A percentile compares a stretch with the other conserved stretches of the same genome.
Evolutionary conservation across 2,329 filamentous ascomycete species (phyloP).

Genomic region (Talaromyces islandicus): DNA sequence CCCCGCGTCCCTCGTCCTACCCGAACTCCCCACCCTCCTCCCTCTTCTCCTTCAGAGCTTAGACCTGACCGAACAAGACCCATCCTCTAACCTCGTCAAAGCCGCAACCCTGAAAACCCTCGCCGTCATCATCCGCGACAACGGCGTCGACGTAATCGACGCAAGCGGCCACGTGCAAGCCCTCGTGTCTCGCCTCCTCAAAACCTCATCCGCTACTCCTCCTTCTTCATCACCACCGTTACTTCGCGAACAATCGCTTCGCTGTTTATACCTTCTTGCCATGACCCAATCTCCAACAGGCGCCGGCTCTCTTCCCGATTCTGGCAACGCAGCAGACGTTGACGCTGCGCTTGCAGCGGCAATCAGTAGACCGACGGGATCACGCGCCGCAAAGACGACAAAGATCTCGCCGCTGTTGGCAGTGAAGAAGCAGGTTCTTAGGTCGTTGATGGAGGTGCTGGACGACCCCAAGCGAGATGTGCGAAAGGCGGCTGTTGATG

Average conservation of each 20-base stretch:
- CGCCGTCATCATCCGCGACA: constrained; percentile 52
- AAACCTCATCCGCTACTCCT: constrained; percentile 23
- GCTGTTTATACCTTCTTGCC: constrained; percentile 34
- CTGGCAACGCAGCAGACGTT: background rate
- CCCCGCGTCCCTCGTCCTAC: constrained; percentile 54
- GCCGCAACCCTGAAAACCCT: constrained; percentile 56
- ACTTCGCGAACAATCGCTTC: constrained; percentile 30
- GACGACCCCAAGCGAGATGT: constrained; percentile 61
- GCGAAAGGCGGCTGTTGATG: constrained; percentile 56
- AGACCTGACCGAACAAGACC: constrained; percentile 31
- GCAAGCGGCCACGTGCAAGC: constrained; percentile 52
- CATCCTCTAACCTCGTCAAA: constrained; percentile 44
- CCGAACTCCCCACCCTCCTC: constrained; percentile 52
- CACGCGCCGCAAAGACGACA: constrained; percentile 8
- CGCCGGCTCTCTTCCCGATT: constrained; percentile 9
- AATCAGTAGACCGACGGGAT: constrained; percentile 4
- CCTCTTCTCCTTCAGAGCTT: constrained; percentile 59
- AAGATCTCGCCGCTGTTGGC: constrained; percentile 46
- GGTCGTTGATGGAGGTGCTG: constrained; percentile 48
- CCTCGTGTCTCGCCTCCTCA: constrained; percentile 51
- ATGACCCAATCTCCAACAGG: constrained; percentile 18
- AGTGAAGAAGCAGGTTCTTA: constrained; percentile 52
- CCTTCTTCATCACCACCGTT: constrained; percentile 7
- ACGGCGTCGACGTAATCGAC: constrained; percentile 45
- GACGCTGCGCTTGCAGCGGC: constrained; percentile 6